A percentile compares a stretch with the other conserved stretches of the same genome.
Conservation (phyloP, 2,329 filamentous ascomycete genomes). For the Colletotrichum lupini region DNA sequence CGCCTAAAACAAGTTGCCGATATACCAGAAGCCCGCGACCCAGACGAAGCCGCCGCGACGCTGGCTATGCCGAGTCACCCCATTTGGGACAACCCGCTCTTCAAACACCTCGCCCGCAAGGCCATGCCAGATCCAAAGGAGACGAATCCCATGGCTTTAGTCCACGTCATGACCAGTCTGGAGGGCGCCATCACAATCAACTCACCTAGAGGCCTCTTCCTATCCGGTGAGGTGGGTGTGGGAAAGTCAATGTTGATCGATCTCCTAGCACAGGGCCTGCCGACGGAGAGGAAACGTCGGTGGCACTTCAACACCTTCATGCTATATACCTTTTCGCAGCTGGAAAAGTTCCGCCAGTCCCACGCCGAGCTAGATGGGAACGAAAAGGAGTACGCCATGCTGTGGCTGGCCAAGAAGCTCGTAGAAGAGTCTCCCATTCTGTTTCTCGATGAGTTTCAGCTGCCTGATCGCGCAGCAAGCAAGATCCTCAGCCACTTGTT, state of each 20-base stretch:
- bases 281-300: constrained; percentile 76
- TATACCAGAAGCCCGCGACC: constrained; percentile 48
- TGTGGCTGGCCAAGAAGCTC: constrained; percentile 81
- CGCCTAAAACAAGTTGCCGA: constrained; percentile 70
- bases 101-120: constrained; percentile 65
- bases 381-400: constrained; percentile 71
- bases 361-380: constrained; percentile 38
- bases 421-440: constrained; percentile 80
- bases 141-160: constrained; percentile 67
- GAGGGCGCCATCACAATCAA: constrained; percentile 78
- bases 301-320: constrained; percentile 93
- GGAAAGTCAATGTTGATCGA: constrained; percentile 90
- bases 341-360: constrained; percentile 72
- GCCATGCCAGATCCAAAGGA: constrained; percentile 65
- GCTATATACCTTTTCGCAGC: constrained; percentile 78
- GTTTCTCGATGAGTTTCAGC: constrained; percentile 86
- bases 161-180: constrained; percentile 74
- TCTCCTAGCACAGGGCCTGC: constrained; percentile 81
- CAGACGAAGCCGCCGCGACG: constrained; percentile 44
- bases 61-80: constrained; percentile 65
- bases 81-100: constrained; percentile 68
- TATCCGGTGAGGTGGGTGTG: constrained; percentile 85
- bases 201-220: constrained; percentile 78
- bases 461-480: constrained; percentile 80
- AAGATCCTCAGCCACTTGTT: constrained; percentile 85